Evolutionary conservation across 371 early-diverging fungal species (phyloP).

Genomic region (Parasitella parasitica): DNA sequence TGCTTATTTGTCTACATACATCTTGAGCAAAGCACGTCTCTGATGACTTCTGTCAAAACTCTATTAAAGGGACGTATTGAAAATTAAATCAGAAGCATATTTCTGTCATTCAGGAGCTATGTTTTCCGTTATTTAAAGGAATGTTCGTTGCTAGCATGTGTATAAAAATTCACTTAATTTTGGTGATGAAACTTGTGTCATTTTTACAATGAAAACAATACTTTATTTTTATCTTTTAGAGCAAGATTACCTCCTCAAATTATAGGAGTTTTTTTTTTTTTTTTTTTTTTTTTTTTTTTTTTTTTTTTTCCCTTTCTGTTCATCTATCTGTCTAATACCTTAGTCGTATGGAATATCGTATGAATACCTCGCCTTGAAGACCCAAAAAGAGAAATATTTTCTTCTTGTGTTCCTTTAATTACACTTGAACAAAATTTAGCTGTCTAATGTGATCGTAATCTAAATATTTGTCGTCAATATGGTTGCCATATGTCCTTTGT

Average conservation of each 20-base stretch:
- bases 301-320: no score
- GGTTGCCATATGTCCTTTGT: no score
- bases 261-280: neutral
- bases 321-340: no score
- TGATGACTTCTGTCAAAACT: neutral
- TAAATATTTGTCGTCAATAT: no score
- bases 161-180: neutral
- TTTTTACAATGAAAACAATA: neutral
- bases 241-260: neutral
- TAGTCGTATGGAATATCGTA: no score
- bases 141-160: neutral
- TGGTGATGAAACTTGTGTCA: neutral
- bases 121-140: neutral
- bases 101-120: neutral
- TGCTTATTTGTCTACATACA: no score
- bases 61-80: neutral
- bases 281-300: no score
- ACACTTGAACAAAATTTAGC: neutral
- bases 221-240: neutral
- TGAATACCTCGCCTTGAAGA: neutral
- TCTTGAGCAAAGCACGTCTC: neutral
- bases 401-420: neutral
- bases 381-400: neutral
- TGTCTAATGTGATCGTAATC: no score
- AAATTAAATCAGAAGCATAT: neutral